Conservation (phyloP, 1,284 basidiomycete genomes). For the Moesziomyces antarcticus region DNA sequence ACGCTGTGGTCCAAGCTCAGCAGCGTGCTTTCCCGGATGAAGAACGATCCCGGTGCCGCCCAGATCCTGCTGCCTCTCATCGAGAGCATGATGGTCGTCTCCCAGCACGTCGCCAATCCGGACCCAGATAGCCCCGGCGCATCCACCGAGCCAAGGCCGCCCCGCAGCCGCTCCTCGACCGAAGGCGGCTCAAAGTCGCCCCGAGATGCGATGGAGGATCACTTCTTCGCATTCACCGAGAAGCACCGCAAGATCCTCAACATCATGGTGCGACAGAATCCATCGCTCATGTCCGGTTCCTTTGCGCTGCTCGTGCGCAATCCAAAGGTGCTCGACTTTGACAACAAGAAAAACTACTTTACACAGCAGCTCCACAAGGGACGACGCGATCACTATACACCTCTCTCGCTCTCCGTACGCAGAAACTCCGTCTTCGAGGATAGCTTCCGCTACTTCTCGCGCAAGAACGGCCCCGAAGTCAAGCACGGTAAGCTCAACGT, state of each 20-base stretch:
- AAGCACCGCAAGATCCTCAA: slow-evolving; percentile 94
- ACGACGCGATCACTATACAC: slow-evolving; percentile 80
- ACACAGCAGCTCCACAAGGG: slow-evolving; percentile 91
- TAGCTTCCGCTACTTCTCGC: slow-evolving; percentile 90
- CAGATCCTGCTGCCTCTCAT: slow-evolving; percentile 65
- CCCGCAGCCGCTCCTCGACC: slow-evolving; percentile 38
- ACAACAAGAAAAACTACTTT: slow-evolving; percentile 99
- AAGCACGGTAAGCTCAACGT: slow-evolving; percentile 98
- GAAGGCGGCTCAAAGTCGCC: slow-evolving; percentile 41
- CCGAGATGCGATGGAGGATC: slow-evolving; percentile 73
- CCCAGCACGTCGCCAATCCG: slow-evolving; percentile 77
- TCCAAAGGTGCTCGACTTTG: slow-evolving; percentile 96
- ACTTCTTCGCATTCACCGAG: slow-evolving; percentile 94
- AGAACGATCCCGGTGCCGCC: slow-evolving; percentile 61
- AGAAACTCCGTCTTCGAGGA: slow-evolving; percentile 95
- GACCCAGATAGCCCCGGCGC: slow-evolving; percentile 30
- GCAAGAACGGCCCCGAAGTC: slow-evolving; percentile 93
- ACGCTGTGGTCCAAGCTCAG: slow-evolving; percentile 61
- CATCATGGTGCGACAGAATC: slow-evolving; percentile 97
- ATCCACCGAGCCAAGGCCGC: slow-evolving; percentile 25
- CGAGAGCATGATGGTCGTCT: slow-evolving; percentile 88
- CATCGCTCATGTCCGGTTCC: slow-evolving; percentile 95
- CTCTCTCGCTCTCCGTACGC: slow-evolving; percentile 90
- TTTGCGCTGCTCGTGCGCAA: slow-evolving; percentile 97
- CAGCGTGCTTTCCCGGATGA: slow-evolving; percentile 60